Evolutionary conservation across 768 basidiomycete species (phyloP), one percentile per base, ranked within the genome.

Genomic region (Pholiota microspora): DNA sequence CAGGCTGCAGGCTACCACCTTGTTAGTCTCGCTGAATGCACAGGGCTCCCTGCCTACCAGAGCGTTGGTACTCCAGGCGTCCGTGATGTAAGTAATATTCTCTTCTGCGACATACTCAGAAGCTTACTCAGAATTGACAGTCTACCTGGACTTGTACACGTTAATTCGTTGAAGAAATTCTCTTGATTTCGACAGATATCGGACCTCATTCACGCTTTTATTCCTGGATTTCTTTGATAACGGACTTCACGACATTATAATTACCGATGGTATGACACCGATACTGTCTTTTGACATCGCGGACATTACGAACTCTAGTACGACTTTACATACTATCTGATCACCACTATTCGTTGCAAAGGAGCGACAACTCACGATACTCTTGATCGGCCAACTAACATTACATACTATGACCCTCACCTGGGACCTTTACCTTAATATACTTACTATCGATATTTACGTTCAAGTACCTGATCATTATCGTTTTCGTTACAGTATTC

Each of bases 1-100:
- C 62, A 71, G 49, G 64, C 58, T 0, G 74, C 74, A 16, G 73
- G 74, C 7, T 77, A 77, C 55, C 63, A 59, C n/a, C 70, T 78
- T 15, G 75, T 78, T 29, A 72, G 71, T 34, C 54, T 77, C 29
- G 63, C 76, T 31, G 73, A 77, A 49, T 78, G 75, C 59, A 63
- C 75, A 1, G 71, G 72, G 1, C 55, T 72, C 4, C 59, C 65
- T 1, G 64, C 76, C 2, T 79, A 79, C 62, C 70, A 71, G 51
- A 67, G 62, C 13, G 59, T 67, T n/a, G 61, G 55, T 7, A 10
- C 59, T 16, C 72, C 69, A 15, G 61, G 63, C 3, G 55, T 51
- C 9, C 69, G 59, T n/a, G 71, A 75, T 54, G 73, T 73, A 46
- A 68, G 69, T 56, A 29, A 32, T 49, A 23, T 52, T 35, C 18